These are phyloP conservation scores for Gelatoporia subvermispora DNA, from an alignment of 768 basidiomycete genomes.

Conservation along the genomic window DNA sequence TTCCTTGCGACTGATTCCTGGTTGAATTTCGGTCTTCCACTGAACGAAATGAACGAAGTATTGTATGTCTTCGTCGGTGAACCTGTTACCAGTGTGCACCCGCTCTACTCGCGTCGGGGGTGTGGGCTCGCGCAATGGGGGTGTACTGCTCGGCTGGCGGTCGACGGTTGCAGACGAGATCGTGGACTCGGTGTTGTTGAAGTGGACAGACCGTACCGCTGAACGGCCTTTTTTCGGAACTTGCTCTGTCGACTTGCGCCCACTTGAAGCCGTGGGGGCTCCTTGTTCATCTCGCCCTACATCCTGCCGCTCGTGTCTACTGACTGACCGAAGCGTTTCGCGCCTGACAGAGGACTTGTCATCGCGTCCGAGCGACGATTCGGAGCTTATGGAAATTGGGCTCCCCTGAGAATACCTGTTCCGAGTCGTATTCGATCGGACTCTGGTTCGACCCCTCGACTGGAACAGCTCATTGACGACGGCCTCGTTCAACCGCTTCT, in stretches of 20 bases:
- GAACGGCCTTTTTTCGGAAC: too few species aligned
- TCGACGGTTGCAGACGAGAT: too few species aligned
- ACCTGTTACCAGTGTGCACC: slow-evolving; percentile 50
- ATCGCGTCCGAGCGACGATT: neutral
- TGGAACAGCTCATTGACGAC: slow-evolving; percentile 10
- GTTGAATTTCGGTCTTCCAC: slow-evolving; percentile 55
- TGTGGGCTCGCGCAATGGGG: slow-evolving; percentile 65
- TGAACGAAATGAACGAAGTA: slow-evolving; percentile 64
- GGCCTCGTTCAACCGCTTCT: slow-evolving; percentile 48
- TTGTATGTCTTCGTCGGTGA: slow-evolving; percentile 59
- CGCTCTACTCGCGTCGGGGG: slow-evolving; percentile 51
- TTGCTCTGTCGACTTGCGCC: too few species aligned
- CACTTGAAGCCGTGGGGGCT: too few species aligned
- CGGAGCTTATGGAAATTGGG: neutral
- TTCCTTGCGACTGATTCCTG: slow-evolving; percentile 46
- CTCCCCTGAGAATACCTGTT: neutral
- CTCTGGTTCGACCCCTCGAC: neutral
- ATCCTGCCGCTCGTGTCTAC: too few species aligned
- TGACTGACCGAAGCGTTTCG: too few species aligned
- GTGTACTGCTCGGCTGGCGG: slow-evolving; percentile 11
- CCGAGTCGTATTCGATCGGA: neutral
- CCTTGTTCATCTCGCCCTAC: too few species aligned
- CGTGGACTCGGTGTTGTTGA: too few species aligned
- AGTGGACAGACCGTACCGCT: too few species aligned
- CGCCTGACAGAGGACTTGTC: neutral